Conservation (phyloP, 441 rosid genomes). For the Erysimum pusillum region DNA sequence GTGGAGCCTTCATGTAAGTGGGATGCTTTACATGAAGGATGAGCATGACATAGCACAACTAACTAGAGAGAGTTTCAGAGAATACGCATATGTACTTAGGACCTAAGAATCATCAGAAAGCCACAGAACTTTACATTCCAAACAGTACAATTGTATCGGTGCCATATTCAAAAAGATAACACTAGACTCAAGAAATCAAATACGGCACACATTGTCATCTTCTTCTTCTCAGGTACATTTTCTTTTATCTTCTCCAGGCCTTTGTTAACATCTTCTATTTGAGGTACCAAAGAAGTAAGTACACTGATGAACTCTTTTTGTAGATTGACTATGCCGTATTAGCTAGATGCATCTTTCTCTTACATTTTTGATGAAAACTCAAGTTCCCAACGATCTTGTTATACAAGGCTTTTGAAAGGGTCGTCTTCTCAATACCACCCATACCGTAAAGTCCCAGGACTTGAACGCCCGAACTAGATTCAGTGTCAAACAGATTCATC, state of each 20-base stretch:
- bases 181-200: neutral
- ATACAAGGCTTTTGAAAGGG: too few species aligned
- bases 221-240: conserved; percentile 35
- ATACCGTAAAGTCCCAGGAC: too few species aligned
- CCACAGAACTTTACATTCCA: neutral
- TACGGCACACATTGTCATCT: too few species aligned
- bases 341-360: too few species aligned
- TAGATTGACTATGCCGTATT: too few species aligned
- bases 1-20: conserved; percentile 8
- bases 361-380: too few species aligned
- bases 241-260: conserved; percentile 42
- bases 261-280: conserved; percentile 23
- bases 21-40: conserved; percentile 73
- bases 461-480: too few species aligned
- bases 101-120: conserved; percentile 7
- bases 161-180: neutral
- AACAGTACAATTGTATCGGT: conserved; percentile 1
- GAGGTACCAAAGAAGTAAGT: neutral
- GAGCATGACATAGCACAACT: conserved; percentile 47
- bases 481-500: too few species aligned
- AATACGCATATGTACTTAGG: conserved; percentile 10
- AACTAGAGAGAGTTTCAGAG: neutral
- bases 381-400: too few species aligned
- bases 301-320: too few species aligned
- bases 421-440: too few species aligned